phyloP scores from a whole-genome alignment of 257 asterid genomes.

The Solanum boliviense region DNA sequence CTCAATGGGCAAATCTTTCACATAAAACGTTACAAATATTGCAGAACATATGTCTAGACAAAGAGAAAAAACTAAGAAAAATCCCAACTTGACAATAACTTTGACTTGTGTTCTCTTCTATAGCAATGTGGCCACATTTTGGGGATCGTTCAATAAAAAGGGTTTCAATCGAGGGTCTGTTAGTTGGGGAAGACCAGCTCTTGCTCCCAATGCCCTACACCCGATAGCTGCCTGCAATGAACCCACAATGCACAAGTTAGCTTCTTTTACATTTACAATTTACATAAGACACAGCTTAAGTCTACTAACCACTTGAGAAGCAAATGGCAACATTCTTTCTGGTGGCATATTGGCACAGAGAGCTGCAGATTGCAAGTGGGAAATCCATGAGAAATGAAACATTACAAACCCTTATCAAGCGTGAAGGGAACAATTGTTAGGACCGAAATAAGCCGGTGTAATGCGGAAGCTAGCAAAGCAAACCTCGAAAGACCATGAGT shows the following conservation, averaged over 20 bases:
- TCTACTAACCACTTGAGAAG: slow-evolving; percentile 88
- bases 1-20: too few species aligned
- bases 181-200: slow-evolving; percentile 62
- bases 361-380: slow-evolving; percentile 27
- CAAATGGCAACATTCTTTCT: slow-evolving; percentile 82
- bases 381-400: not conserved
- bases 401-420: not conserved
- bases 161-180: slow-evolving; percentile 54
- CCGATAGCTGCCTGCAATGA: slow-evolving; percentile 61
- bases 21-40: too few species aligned
- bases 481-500: too few species aligned
- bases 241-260: not conserved
- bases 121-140: slow-evolving; percentile 15
- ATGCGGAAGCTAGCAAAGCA: too few species aligned
- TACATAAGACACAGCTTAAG: not conserved
- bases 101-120: not conserved
- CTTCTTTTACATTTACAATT: not conserved
- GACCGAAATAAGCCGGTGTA: too few species aligned
- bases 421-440: not conserved
- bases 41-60: too few species aligned
- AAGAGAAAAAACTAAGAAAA: too few species aligned
- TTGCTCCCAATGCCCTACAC: slow-evolving; percentile 88
- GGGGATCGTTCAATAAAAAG: slow-evolving; percentile 47
- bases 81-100: too few species aligned
- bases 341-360: slow-evolving; percentile 79